Percentiles rank a stretch among this genome's conserved stretches.
These are phyloP conservation scores for Sarcodon sp. DNA, from an alignment of 768 basidiomycete genomes.

Conservation along the genomic window DNA sequence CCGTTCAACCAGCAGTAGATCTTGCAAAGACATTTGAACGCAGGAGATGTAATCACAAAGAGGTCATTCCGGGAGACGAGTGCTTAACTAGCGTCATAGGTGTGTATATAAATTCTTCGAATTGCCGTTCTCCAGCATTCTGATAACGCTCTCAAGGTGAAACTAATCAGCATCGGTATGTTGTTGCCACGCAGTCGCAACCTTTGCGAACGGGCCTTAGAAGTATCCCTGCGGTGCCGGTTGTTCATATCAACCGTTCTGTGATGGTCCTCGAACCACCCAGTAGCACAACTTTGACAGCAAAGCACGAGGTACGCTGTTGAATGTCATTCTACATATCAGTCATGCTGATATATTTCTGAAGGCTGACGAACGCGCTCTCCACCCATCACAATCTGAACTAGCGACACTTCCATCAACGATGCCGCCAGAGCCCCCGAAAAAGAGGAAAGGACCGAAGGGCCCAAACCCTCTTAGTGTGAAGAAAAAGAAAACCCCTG, in stretches of 20 bases:
- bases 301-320: constrained; percentile 44
- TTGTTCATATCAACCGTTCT: constrained; percentile 83
- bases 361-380: constrained; percentile 53
- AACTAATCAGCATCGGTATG: constrained; percentile 87
- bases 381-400: constrained; percentile 40
- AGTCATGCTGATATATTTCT: background rate
- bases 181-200: constrained; percentile 75
- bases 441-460: constrained; percentile 59
- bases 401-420: constrained; percentile 25
- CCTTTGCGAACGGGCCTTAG: constrained; percentile 60
- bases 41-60: constrained; percentile 88
- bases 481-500: constrained; percentile 62
- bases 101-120: constrained; percentile 19
- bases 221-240: constrained; percentile 69
- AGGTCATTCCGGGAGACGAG: constrained; percentile 74
- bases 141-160: constrained; percentile 33
- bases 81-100: constrained; percentile 78
- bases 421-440: constrained; percentile 27
- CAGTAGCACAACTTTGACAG: constrained; percentile 58
- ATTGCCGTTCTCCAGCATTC: background rate
- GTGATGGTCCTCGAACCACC: constrained; percentile 93
- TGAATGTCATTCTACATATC: background rate
- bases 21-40: constrained; percentile 91
- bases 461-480: constrained; percentile 88
- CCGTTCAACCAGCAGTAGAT: constrained; percentile 66